Percentiles rank a stretch among this genome's conserved stretches.
Conservation (phyloP, 768 basidiomycete species). For the Tylopilus intermedius region DNA sequence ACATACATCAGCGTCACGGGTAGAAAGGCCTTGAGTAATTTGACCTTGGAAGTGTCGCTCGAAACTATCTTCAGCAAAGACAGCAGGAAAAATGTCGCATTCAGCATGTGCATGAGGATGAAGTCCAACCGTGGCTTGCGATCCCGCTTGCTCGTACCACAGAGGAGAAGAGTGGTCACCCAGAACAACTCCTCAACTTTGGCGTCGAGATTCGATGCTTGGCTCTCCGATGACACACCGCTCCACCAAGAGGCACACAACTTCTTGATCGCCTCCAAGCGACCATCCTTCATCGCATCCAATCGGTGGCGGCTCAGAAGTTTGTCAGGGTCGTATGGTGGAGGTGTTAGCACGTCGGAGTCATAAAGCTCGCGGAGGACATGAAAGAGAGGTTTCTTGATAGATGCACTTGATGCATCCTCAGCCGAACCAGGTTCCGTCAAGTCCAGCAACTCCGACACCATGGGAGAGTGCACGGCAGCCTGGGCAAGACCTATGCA, state of each 20-base stretch:
- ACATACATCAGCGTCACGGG: conserved; percentile 34
- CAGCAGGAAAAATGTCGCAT: conserved; percentile 46
- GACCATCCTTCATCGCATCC: conserved; percentile 34
- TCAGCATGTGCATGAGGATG: conserved; percentile 59
- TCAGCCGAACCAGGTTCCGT: conserved; percentile 3
- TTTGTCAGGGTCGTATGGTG: conserved; percentile 47
- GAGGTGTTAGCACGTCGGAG: conserved; percentile 44
- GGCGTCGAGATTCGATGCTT: conserved; percentile 24
- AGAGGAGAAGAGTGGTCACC: conserved; percentile 43
- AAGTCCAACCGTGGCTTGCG: conserved; percentile 49
- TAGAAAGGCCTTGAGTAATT: conserved; percentile 42
- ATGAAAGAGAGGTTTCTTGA: conserved; percentile 39
- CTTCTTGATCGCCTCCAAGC: conserved; percentile 41
- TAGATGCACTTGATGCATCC: background rate
- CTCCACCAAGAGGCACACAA: conserved; percentile 39
- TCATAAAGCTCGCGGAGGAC: conserved; percentile 49
- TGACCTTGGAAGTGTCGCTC: conserved; percentile 36
- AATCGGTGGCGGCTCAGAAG: conserved; percentile 34
- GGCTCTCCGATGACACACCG: conserved; percentile 27
- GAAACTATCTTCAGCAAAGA: conserved; percentile 34
- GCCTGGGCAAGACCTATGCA: conserved; percentile 45
- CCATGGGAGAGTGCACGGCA: conserved; percentile 35
- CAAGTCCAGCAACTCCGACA: conserved; percentile 33
- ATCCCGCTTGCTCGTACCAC: conserved; percentile 42
- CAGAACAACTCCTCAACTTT: conserved; percentile 50